These are phyloP conservation scores for Coriolopsis trogii DNA, from an alignment of 1,284 basidiomycete genomes.

Conservation along the genomic window DNA sequence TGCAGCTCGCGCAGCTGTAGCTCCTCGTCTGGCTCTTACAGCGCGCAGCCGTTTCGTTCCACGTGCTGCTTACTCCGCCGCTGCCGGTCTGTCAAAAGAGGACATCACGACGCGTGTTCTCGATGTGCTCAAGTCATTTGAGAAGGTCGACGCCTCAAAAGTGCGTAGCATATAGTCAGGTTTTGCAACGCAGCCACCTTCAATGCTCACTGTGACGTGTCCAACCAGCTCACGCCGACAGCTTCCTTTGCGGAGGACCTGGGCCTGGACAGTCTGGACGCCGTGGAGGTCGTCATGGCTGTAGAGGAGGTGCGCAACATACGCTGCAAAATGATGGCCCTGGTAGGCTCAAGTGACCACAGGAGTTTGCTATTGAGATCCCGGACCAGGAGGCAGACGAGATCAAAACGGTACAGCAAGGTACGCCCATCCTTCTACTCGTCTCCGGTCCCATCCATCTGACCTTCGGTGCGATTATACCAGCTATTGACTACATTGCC, in stretches of 20 bases:
- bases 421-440: conserved; percentile 51
- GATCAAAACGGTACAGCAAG: conserved; percentile 94
- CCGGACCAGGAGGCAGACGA: conserved; percentile 98
- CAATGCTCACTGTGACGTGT: neutral
- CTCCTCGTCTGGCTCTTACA: conserved; percentile 31
- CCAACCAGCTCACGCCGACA: conserved; percentile 67
- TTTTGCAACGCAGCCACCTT: conserved; percentile 5
- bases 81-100: conserved; percentile 73
- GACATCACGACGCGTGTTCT: conserved; percentile 84
- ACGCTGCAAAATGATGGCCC: neutral
- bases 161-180: conserved; percentile 42
- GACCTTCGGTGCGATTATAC: conserved; percentile 2
- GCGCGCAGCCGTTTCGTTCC: conserved; percentile 37
- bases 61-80: conserved; percentile 75
- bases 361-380: conserved; percentile 93
- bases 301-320: conserved; percentile 85
- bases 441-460: conserved; percentile 2
- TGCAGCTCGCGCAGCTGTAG: conserved; percentile 24
- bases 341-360: conserved; percentile 3
- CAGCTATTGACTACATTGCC: conserved; percentile 98
- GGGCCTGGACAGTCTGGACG: conserved; percentile 95
- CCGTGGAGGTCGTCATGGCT: conserved; percentile 99
- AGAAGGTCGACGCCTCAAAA: conserved; percentile 90
- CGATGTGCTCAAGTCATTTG: conserved; percentile 92
- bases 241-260: conserved; percentile 89